phyloP scores from a whole-genome alignment of 208 protist species.

The Herpetomonas tarakana region DNA sequence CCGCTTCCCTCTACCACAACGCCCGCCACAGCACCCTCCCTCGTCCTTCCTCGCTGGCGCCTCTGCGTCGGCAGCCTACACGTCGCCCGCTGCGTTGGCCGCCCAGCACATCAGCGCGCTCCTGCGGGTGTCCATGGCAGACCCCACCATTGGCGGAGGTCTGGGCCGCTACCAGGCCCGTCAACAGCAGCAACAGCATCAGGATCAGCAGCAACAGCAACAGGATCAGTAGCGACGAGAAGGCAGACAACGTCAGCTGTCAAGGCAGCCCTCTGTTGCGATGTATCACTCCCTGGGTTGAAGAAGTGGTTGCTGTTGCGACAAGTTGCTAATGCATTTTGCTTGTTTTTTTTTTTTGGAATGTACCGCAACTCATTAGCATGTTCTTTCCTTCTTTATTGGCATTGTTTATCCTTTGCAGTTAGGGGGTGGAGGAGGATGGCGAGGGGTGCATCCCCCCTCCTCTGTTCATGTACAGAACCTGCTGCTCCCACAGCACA shows the following conservation, averaged over 20 bases:
- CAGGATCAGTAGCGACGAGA: too few species aligned
- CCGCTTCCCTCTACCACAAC: background rate
- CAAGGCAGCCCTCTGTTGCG: too few species aligned
- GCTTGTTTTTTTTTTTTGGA: constrained; percentile 14
- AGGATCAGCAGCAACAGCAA: background rate
- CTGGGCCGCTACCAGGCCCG: background rate
- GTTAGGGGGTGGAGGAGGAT: background rate
- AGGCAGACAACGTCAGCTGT: too few species aligned
- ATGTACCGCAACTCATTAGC: background rate
- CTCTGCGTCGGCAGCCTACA: constrained; percentile 12
- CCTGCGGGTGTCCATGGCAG: constrained; percentile 35
- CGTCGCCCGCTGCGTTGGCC: constrained; percentile 30
- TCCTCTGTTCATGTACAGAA: too few species aligned
- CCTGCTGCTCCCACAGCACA: too few species aligned
- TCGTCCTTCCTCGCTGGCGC: constrained; percentile 1
- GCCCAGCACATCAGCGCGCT: constrained; percentile 35
- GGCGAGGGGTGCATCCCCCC: background rate
- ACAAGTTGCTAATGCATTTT: too few species aligned
- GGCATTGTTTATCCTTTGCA: background rate
- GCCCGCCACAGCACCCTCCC: background rate
- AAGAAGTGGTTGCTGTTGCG: too few species aligned
- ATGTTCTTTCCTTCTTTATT: background rate
- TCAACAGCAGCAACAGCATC: background rate
- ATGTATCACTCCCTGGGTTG: too few species aligned
- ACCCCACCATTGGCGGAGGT: constrained; percentile 11